Percentiles rank a stretch among this genome's conserved stretches.
Evolutionary conservation across 106 monocot species (phyloP).

Genomic region (Dendrobium nobile): DNA sequence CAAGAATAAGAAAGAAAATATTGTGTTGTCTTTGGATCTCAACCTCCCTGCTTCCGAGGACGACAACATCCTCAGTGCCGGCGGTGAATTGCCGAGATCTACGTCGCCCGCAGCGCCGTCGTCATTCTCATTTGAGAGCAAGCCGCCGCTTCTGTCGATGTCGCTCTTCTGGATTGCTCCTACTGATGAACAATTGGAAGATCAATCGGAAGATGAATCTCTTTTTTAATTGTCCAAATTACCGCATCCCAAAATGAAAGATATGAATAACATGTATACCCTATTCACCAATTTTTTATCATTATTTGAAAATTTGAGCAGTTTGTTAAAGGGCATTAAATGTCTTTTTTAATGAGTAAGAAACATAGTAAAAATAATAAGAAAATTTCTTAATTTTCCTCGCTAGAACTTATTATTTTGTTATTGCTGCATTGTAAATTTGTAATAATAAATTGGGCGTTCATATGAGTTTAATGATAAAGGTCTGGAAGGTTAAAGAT

Average conservation of each 20-base stretch:
- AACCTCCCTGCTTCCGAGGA: constrained; percentile 70
- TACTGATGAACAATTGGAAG: constrained; percentile 17
- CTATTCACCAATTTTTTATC: not conserved
- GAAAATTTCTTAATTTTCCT: too few relatives aligned
- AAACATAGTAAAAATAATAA: not conserved
- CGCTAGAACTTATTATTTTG: too few relatives aligned
- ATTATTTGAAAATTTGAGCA: not conserved
- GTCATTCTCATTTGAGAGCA: not conserved
- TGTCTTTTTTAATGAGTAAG: not conserved
- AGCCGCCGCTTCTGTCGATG: constrained; percentile 18
- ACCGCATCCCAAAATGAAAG: not conserved
- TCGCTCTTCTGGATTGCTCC: constrained; percentile 55
- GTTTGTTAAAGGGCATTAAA: not conserved
- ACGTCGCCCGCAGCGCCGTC: not conserved
- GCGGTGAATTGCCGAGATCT: not conserved
- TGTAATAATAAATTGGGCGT: not conserved
- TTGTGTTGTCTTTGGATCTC: constrained; percentile 51
- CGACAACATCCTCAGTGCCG: constrained; percentile 15
- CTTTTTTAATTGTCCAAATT: not conserved
- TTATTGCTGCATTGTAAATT: not conserved
- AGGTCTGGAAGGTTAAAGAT: not conserved
- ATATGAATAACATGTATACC: not conserved
- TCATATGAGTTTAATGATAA: not conserved
- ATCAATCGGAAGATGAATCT: not conserved
- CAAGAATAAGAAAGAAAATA: constrained; percentile 28